A percentile compares a stretch with the other conserved stretches of the same genome.
Evolutionary conservation across 441 rosid genomes (phyloP).

Genomic region (Adansonia grandidieri): DNA sequence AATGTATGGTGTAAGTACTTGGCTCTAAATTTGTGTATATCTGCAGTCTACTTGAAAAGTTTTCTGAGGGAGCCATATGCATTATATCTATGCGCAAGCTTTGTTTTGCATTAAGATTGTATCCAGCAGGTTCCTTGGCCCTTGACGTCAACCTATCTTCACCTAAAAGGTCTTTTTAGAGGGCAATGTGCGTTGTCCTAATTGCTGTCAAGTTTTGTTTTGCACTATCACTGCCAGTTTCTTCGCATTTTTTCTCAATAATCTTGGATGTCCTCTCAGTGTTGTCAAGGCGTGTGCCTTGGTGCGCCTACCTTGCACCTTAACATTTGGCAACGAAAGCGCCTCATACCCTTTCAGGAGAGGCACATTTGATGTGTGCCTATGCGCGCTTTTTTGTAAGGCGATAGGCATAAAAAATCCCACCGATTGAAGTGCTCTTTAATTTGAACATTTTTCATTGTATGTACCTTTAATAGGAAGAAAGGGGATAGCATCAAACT

Average conservation of each 20-base stretch:
- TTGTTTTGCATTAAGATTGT: constrained; percentile 7
- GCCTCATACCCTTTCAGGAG: no score
- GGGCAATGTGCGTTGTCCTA: background rate
- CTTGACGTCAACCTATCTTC: constrained; percentile 1
- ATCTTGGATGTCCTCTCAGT: background rate
- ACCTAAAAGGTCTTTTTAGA: background rate
- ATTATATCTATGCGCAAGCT: background rate
- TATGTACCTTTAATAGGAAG: no score
- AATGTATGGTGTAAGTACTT: background rate
- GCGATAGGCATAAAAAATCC: no score
- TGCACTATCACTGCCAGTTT: background rate
- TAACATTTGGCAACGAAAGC: no score
- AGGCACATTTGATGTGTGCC: no score
- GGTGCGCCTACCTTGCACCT: no score
- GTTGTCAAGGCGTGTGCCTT: no score
- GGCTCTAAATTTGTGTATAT: background rate
- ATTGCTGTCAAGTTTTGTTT: background rate
- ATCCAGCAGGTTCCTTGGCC: background rate
- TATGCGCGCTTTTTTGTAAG: no score
- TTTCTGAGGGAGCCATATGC: background rate
- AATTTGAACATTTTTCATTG: no score
- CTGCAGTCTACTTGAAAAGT: background rate
- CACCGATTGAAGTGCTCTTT: no score
- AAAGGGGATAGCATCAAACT: no score
- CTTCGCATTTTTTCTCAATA: background rate